phyloP scores from a whole-genome alignment of 176 grass and related monocot species.

The Paspalum vaginatum region DNA sequence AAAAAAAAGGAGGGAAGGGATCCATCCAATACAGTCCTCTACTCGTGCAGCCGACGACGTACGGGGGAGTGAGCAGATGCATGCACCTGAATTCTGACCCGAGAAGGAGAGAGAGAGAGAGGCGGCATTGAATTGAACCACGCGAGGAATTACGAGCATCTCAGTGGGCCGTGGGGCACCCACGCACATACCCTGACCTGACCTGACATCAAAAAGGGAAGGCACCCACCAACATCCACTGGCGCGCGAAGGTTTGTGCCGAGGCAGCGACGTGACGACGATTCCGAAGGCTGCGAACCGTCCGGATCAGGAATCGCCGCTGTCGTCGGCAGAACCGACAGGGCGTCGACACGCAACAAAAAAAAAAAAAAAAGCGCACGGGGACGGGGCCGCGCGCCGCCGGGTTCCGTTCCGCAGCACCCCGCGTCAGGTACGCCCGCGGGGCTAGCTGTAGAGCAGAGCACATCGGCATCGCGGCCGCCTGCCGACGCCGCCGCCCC shows the following conservation, averaged over 20 bases:
- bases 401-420: background rate
- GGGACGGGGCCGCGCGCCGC: constrained; percentile 39
- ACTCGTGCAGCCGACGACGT: background rate
- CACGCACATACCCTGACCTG: background rate
- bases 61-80: constrained; percentile 15
- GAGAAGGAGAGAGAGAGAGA: background rate
- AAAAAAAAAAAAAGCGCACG: constrained; percentile 1
- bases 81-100: background rate
- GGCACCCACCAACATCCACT: background rate
- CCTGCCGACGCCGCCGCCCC: constrained; percentile 29
- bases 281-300: background rate
- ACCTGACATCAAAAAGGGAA: too few species aligned
- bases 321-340: constrained; percentile 37
- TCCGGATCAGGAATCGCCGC: background rate
- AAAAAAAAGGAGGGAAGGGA: background rate
- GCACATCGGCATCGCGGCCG: background rate
- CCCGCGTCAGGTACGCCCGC: background rate
- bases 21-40: background rate
- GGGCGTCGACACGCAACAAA: constrained; percentile 7
- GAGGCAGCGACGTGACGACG: background rate
- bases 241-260: background rate
- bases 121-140: background rate
- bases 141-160: background rate
- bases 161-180: background rate
- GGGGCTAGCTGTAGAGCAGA: too few species aligned